These are phyloP conservation scores for Globisporangium radiosum DNA, from an alignment of 352 stramenopile species.

Conservation along the genomic window DNA sequence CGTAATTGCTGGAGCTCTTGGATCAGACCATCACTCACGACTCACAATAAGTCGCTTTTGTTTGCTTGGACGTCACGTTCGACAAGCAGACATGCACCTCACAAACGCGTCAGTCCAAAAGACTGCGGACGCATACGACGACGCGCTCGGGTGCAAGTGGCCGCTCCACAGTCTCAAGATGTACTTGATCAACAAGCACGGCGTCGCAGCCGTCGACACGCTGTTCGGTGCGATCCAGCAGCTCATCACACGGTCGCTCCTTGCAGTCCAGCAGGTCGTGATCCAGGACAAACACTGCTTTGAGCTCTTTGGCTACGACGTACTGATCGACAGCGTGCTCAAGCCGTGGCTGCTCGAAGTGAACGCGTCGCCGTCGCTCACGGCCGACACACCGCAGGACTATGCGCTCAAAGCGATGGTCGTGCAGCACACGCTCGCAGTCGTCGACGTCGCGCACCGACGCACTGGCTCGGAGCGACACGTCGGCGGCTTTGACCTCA, in stretches of 20 bases:
- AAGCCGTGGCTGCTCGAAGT: constrained; percentile 87
- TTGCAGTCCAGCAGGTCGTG: constrained; percentile 78
- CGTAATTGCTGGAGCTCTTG: constrained; percentile 18
- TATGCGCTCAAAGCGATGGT: constrained; percentile 85
- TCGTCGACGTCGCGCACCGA: constrained; percentile 76
- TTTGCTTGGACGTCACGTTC: too few species aligned
- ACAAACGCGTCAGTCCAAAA: constrained; percentile 93
- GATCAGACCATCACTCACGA: too few species aligned
- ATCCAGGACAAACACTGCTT: constrained; percentile 89
- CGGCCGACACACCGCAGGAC: constrained; percentile 77
- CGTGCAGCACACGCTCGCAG: constrained; percentile 83
- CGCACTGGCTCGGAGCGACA: constrained; percentile 37
- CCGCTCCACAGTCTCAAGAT: constrained; percentile 46
- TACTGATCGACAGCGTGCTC: constrained; percentile 76
- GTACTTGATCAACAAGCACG: constrained; percentile 66
- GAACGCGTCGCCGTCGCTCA: constrained; percentile 87
- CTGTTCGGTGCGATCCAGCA: constrained; percentile 20
- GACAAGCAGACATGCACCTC: constrained; percentile 90
- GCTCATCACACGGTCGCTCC: constrained; percentile 75
- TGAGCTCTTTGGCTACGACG: constrained; percentile 87
- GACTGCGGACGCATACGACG: constrained; percentile 69
- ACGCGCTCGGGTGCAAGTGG: constrained; percentile 63
- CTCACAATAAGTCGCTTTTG: too few species aligned
- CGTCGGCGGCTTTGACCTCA: constrained; percentile 65
- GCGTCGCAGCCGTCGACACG: constrained; percentile 47